Evolutionary conservation across 768 basidiomycete species (phyloP), one percentile per base, ranked within the genome.

Genomic region (Phlegmacium glaucopus): DNA sequence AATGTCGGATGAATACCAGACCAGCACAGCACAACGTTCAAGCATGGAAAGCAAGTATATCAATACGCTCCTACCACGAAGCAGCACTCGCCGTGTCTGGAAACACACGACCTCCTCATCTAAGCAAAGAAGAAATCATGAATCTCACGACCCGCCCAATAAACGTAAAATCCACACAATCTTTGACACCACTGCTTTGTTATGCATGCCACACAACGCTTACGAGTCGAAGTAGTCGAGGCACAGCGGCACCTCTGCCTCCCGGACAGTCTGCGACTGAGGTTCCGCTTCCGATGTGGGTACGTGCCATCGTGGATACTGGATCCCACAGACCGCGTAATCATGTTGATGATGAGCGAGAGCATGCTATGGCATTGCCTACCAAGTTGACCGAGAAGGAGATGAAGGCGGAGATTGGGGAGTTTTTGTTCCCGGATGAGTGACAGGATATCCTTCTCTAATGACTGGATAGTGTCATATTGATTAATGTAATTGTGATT

Each of bases 1-100:
- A 22, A 22, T 22, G 5, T 5, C n/a, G n/a, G n/a, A n/a, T 25
- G 27, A 6, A 18, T 16, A 25, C 22, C 50, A 90, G 88, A 42
- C 84, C 84, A 18, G 72, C 77, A 2, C 87, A 88, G 54, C 68
- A 62, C 10, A 81, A 77, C 12, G 70, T 85, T 12, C 83, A 83
- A 58, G 79, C 75, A 29, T 91, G 90, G 90, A 90, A 87, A 60
- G 62, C 75, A 0, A 76, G 74, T 28, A 90, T 87, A 62, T 83
- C 90, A 4, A 85, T 90, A 48, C 78, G 84, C 43, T 75, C 82
- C 1, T 75, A 75, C 39, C 55, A 61, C 15, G 66, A 67, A 48
- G 47, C 50, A 26, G 51, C 62, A 38, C 56, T 55, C 25, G 54
- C 51, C 15, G 54, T 54, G 0, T 53, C 60, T n/a, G 58, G 57